Evolutionary conservation across 352 stramenopile species (phyloP), one percentile per base, ranked within the genome.

Genomic region (Blastocystis sp.): DNA sequence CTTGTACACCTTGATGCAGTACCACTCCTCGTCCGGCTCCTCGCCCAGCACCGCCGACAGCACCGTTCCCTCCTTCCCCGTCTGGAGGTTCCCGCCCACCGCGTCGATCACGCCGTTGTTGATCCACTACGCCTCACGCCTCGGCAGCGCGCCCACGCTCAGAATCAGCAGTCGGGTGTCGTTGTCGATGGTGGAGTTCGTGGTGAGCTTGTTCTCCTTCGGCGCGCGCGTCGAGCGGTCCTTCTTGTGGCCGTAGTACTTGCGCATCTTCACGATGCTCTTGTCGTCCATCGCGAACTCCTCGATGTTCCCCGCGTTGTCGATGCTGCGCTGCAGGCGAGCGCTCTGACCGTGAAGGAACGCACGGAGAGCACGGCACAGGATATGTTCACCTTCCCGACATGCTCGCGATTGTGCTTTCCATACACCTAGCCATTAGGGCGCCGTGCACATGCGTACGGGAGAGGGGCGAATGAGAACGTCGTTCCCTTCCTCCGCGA

Each of bases 71-170:
- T 99, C 97, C 91, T 99, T 98, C 37, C 97, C 97, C 13, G 96
- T 99, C 91, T 95, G 98, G 39, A 99, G 90, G 91, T 96, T 98
- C 63, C 96, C 97, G 92, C 98, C 97, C 90, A 98, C 98, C 90
- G 97, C 93, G 60, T 94, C 94, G 67, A 98, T 93, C 78, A 98
- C 95, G 69, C 95, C 95, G 31, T 69, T 82, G 24, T 69, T 67
- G 50, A 82, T 82, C 24, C 51, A 66, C 74, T 82, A 82, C 50
- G 29, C 29, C 24, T 50, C 2, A 69, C 1, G 4, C 4, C 0
- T 13, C 33, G 24, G 39, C 55, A 2, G 3, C 12, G 65, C 6
- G 13, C 24, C 19, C 3, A 50, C 50, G 50, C 50, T 55, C 50
- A 82, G 74, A 16, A 55, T 59, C 45, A 82, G 26, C 35, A 82